These are phyloP conservation scores for Chrysophaeum taylorii DNA, from an alignment of 352 stramenopile genomes.

Conservation along the genomic window DNA sequence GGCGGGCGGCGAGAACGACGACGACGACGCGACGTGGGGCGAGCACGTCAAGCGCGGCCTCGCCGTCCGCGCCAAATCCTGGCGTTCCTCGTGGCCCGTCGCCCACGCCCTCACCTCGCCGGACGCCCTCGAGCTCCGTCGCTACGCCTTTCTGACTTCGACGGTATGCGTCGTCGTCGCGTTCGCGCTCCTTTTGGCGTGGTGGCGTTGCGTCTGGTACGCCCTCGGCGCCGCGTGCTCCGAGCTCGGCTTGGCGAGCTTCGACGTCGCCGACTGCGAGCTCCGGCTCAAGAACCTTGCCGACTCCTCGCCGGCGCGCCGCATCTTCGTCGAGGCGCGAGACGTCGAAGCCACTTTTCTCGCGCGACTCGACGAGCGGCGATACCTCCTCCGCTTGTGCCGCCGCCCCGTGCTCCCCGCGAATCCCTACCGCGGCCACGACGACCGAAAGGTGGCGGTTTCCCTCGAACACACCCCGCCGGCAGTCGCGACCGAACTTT, in stretches of 20 bases:
- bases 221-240: neutral
- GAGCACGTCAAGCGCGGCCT: no score
- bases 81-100: neutral
- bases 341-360: no score
- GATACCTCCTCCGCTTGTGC: no score
- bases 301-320: neutral
- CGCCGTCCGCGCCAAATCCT: neutral
- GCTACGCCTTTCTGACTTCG: constrained; percentile 3
- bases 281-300: neutral
- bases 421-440: no score
- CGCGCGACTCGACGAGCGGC: no score
- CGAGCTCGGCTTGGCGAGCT: neutral
- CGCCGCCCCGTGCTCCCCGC: no score
- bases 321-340: neutral
- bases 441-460: neutral
- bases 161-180: neutral
- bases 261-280: neutral
- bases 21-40: neutral
- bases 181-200: neutral
- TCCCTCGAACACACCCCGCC: no score
- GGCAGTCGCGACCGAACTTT: no score
- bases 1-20: neutral
- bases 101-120: neutral
- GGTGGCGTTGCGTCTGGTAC: constrained; percentile 7
- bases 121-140: neutral